phyloP scores from a whole-genome alignment of 768 basidiomycete species.

The Crucibulum laeve region DNA sequence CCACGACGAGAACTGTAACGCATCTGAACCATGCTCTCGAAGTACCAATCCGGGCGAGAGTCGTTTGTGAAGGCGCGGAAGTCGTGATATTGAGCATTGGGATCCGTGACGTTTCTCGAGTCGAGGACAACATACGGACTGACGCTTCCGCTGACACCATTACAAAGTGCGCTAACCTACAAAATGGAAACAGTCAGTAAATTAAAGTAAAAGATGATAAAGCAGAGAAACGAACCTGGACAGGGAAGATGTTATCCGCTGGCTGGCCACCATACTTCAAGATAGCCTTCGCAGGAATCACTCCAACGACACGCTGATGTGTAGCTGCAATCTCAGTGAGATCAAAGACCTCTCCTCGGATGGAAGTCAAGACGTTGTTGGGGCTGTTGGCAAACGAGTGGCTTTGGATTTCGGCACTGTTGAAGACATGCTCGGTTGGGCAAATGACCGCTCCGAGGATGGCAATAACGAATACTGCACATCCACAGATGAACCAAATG shows the following conservation, averaged over 20 bases:
- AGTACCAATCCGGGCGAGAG: constrained; percentile 97
- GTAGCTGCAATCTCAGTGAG: constrained; percentile 60
- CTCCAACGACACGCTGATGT: constrained; percentile 64
- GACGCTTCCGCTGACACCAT: constrained; percentile 75
- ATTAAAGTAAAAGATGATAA: neutral
- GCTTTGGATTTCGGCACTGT: constrained; percentile 63
- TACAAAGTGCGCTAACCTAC: constrained; percentile 89
- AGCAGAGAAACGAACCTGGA: constrained; percentile 66
- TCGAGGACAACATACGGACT: constrained; percentile 81
- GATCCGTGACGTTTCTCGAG: constrained; percentile 71
- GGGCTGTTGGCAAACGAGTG: constrained; percentile 63
- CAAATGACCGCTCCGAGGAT: constrained; percentile 86
- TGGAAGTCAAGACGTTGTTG: constrained; percentile 73
- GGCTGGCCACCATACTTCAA: constrained; percentile 80
- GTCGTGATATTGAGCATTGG: constrained; percentile 86
- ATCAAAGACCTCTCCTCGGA: constrained; percentile 96
- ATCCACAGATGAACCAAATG: constrained; percentile 93
- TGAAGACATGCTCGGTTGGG: constrained; percentile 92
- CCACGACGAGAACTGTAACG: constrained; percentile 87
- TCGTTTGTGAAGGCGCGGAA: constrained; percentile 89
- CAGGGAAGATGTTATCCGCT: constrained; percentile 82
- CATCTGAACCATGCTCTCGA: constrained; percentile 89
- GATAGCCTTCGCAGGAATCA: constrained; percentile 72
- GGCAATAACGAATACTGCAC: constrained; percentile 90
- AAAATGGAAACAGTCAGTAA: constrained; percentile 6